A percentile compares a stretch with the other conserved stretches of the same genome.
Conservation (phyloP, 2,329 filamentous ascomycete species). For the Penicillium olsonii region DNA sequence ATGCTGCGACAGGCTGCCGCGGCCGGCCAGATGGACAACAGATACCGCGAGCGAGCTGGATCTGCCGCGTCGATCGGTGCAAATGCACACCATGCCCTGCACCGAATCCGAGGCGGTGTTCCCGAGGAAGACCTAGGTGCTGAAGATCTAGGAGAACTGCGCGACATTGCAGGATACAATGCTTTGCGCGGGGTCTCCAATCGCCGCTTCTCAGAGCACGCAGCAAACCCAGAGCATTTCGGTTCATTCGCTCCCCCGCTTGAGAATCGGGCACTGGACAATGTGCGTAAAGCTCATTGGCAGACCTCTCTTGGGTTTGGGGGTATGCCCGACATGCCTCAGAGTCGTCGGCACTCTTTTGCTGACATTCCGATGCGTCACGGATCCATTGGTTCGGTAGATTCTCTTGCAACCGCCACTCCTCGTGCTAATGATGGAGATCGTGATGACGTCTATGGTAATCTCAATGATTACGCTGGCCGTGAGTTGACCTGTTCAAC, state of each 20-base stretch:
- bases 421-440: slow-evolving; percentile 39
- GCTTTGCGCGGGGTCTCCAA: slow-evolving; percentile 39
- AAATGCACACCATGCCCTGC: slow-evolving; percentile 32
- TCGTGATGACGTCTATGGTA: slow-evolving; percentile 40
- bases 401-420: slow-evolving; percentile 21
- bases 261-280: slow-evolving; percentile 49
- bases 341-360: slow-evolving; percentile 55
- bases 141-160: slow-evolving; percentile 48
- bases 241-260: slow-evolving; percentile 34
- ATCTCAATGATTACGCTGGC: slow-evolving; percentile 39
- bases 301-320: slow-evolving; percentile 53
- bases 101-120: slow-evolving; percentile 44
- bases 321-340: slow-evolving; percentile 46
- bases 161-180: slow-evolving; percentile 41
- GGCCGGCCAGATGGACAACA: slow-evolving; percentile 41
- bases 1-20: slow-evolving; percentile 48
- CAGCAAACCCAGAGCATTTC: slow-evolving; percentile 44
- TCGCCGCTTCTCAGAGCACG: slow-evolving; percentile 49
- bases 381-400: slow-evolving; percentile 39
- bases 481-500: slow-evolving; percentile 39
- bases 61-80: slow-evolving; percentile 41
- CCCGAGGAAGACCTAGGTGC: slow-evolving; percentile 48
- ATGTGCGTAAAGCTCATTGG: slow-evolving; percentile 51
- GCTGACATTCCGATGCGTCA: slow-evolving; percentile 53
- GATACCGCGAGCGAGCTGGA: slow-evolving; percentile 43